phyloP scores from a whole-genome alignment of 345 rosid genomes.

The Combretum micranthum region DNA sequence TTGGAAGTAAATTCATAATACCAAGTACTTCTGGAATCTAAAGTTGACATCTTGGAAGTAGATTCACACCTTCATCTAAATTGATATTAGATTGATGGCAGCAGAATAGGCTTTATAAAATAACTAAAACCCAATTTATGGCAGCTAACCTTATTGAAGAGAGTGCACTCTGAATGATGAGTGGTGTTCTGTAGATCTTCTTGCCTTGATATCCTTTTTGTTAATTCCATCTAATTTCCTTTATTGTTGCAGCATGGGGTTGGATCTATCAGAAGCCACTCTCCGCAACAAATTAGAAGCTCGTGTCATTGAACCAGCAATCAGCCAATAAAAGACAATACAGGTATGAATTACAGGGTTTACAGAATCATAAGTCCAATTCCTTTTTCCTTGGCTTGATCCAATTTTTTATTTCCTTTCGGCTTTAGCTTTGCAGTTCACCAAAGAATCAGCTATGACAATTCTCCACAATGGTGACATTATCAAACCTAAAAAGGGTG shows the following conservation, averaged over 20 bases:
- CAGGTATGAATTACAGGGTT: conserved; percentile 42
- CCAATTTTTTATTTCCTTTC: not conserved
- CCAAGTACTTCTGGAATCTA: too few species aligned
- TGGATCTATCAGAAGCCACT: conserved; percentile 74
- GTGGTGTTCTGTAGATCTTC: too few species aligned
- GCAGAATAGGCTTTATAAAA: too few species aligned
- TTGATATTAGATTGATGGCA: too few species aligned
- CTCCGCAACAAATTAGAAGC: conserved; percentile 91
- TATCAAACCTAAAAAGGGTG: conserved; percentile 90
- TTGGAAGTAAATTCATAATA: too few species aligned
- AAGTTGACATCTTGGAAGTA: too few species aligned
- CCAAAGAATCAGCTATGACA: conserved; percentile 96
- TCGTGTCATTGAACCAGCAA: conserved; percentile 95
- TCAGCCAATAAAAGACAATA: conserved; percentile 98
- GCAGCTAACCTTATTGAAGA: too few species aligned
- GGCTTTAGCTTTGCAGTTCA: conserved; percentile 36
- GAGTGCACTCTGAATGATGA: too few species aligned
- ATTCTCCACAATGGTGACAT: conserved; percentile 95
- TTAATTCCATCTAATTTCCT: too few species aligned
- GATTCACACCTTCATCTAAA: too few species aligned
- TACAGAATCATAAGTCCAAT: not conserved
- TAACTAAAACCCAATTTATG: too few species aligned
- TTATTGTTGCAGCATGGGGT: conserved; percentile 69
- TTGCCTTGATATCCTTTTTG: too few species aligned
- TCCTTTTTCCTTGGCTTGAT: not conserved